These are phyloP conservation scores for Trichosanthes truncata DNA, from an alignment of 306 rosid genomes.

Conservation along the genomic window DNA sequence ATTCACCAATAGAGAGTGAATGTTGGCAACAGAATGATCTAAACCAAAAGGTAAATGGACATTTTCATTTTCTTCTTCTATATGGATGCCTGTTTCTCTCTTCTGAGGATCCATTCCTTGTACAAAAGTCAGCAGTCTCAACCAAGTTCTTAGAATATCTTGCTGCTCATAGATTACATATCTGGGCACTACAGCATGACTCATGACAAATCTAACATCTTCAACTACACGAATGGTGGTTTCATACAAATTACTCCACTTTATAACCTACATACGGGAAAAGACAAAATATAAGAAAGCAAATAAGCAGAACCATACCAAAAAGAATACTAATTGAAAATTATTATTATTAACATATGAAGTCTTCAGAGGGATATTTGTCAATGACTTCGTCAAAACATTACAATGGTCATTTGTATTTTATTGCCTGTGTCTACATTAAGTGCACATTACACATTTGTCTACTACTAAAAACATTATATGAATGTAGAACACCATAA, in stretches of 20 bases:
- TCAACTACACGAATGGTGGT: constrained; percentile 75
- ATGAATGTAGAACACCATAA: not conserved
- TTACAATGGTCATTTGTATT: not conserved
- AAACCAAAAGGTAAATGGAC: constrained; percentile 59
- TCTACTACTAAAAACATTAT: not conserved
- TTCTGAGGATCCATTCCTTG: constrained; percentile 94
- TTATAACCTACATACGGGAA: constrained; percentile 43
- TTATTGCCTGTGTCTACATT: not conserved
- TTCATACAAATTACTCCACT: constrained; percentile 53
- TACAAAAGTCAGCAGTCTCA: constrained; percentile 67
- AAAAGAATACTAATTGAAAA: not conserved
- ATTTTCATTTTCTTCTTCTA: constrained; percentile 82
- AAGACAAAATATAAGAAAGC: not conserved
- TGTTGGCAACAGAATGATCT: constrained; percentile 62
- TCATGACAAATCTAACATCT: constrained; percentile 94
- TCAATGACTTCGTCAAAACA: not conserved
- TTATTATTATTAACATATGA: not conserved
- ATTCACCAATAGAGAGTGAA: constrained; percentile 73
- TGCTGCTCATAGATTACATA: constrained; percentile 64
- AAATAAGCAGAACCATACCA: not conserved
- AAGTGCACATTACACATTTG: not conserved
- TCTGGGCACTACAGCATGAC: constrained; percentile 65
- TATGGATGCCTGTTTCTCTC: constrained; percentile 73
- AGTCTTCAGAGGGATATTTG: not conserved
- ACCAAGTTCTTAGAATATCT: constrained; percentile 76